Evolutionary conservation across 2,329 filamentous ascomycete species (phyloP), one percentile per base, ranked within the genome.

Genomic region (Ceratocystis eucalypticola): DNA sequence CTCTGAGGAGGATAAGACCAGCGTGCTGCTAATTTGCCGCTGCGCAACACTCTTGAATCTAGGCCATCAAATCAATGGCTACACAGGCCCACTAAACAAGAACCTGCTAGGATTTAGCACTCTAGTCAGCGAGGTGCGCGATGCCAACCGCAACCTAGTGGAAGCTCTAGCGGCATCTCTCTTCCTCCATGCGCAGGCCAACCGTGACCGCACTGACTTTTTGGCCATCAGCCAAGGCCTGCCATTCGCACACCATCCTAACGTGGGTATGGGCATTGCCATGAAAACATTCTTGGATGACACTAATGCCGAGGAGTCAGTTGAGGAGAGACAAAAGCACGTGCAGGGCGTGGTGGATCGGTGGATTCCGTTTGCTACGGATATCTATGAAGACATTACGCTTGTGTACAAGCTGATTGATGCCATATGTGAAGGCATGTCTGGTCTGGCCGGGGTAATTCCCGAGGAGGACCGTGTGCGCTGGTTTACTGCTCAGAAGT

Each of bases 11-110:
- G 91, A 96, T 70, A 91, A 89, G 74, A 80, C 83, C 41, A 88
- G 87, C 72, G 85, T 91, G 57, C 82, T 94, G 66, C 81, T 99
- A 57, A 86, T 97, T 71, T 94, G 91, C 70, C 88, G 94, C 48
- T 88, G 92, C 69, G 89, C 92, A 15, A 91, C 89, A 65, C 80
- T 97, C 67, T 83, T 91, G 64, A 90, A 88, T 72, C 80, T 97
- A 69, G 84, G 86, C 41, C 94, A 99, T 74, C 84, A 89, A 71
- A 81, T 83, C 2, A 92, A 93, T 71, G 94, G 94, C 37, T 99
- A 96, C 76, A 96, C 93, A 1, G 94, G 94, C 0, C 93, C 94
- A 1, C 81, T 99, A 1, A 96, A 91, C 79, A 88, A 94, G 75
- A 91, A 93, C 70, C 80, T 96, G 64, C 81, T 99, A 53, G 87